phyloP scores from a whole-genome alignment of 441 rosid genomes.

The Erodium moschatum region DNA sequence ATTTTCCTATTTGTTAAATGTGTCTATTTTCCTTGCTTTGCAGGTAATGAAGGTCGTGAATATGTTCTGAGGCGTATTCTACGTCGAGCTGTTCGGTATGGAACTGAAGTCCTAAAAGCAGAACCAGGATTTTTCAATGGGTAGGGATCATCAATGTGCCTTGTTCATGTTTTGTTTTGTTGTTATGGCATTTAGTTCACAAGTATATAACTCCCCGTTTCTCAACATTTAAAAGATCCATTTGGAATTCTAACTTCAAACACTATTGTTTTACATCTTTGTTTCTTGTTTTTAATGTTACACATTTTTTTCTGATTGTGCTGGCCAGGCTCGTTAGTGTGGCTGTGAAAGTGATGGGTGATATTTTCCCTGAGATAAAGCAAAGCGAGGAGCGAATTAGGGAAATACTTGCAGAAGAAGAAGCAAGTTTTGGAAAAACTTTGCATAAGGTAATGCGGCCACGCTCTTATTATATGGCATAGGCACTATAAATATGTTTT shows the following conservation, averaged over 20 bases:
- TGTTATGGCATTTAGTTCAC: background rate
- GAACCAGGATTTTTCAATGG: conserved; percentile 65
- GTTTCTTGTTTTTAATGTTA: conserved; percentile 14
- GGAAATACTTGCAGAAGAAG: conserved; percentile 71
- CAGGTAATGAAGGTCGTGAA: conserved; percentile 97
- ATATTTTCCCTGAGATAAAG: conserved; percentile 80
- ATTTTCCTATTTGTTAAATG: too few relatives aligned
- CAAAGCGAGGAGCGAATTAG: conserved; percentile 63
- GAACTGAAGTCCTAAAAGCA: conserved; percentile 83
- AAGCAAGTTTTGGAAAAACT: conserved; percentile 88
- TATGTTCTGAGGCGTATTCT: conserved; percentile 94
- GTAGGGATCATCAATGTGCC: too few relatives aligned
- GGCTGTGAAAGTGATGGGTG: conserved; percentile 69
- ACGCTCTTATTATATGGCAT: background rate
- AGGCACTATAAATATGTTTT: background rate
- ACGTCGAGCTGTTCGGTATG: conserved; percentile 97
- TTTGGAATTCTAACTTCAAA: background rate
- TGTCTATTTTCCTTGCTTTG: conserved; percentile 19
- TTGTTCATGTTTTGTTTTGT: too few relatives aligned
- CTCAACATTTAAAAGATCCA: background rate
- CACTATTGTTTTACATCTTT: conserved; percentile 2
- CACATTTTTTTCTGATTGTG: background rate
- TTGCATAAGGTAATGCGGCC: conserved; percentile 55
- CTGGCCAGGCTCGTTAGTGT: conserved; percentile 62
- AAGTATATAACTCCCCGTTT: background rate